A percentile compares a stretch with the other conserved stretches of the same genome.
phyloP scores from a whole-genome alignment of 768 basidiomycete species.

The Porpolomopsis calyptriformis region DNA sequence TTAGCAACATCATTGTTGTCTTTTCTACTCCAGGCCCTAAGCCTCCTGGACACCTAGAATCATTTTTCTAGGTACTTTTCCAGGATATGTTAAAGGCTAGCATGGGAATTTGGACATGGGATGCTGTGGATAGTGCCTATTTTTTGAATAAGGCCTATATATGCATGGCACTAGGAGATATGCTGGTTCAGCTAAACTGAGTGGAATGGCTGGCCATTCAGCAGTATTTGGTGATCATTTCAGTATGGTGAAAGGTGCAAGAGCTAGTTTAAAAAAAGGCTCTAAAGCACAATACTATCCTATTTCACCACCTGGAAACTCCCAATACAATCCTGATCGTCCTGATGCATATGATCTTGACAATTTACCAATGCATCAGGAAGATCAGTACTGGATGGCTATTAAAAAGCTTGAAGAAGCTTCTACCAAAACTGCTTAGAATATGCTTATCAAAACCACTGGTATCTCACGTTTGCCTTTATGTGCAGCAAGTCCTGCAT shows the following conservation, averaged over 20 bases:
- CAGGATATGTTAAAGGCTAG: constrained; percentile 18
- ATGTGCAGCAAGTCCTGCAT: constrained; percentile 20
- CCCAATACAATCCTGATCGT: constrained; percentile 16
- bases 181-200: constrained; percentile 25
- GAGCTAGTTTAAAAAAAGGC: too few species aligned
- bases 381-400: constrained; percentile 17
- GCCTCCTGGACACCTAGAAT: constrained; percentile 19
- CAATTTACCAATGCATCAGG: constrained; percentile 15
- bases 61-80: constrained; percentile 17
- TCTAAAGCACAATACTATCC: constrained; percentile 23
- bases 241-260: constrained; percentile 16
- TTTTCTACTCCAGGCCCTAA: constrained; percentile 20
- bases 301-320: constrained; percentile 13
- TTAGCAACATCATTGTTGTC: constrained; percentile 13
- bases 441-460: constrained; percentile 14
- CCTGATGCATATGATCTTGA: constrained; percentile 14
- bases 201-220: constrained; percentile 20
- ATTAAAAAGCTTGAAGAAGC: constrained; percentile 13
- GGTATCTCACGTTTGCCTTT: constrained; percentile 20
- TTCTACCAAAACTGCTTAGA: constrained; percentile 6
- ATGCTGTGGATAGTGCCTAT: constrained; percentile 18
- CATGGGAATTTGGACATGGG: constrained; percentile 26
- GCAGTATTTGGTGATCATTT: constrained; percentile 23
- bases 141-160: constrained; percentile 15
- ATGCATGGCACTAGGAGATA: constrained; percentile 20